phyloP scores from a whole-genome alignment of 352 stramenopile genomes.

The Globisporangium orthogonon region DNA sequence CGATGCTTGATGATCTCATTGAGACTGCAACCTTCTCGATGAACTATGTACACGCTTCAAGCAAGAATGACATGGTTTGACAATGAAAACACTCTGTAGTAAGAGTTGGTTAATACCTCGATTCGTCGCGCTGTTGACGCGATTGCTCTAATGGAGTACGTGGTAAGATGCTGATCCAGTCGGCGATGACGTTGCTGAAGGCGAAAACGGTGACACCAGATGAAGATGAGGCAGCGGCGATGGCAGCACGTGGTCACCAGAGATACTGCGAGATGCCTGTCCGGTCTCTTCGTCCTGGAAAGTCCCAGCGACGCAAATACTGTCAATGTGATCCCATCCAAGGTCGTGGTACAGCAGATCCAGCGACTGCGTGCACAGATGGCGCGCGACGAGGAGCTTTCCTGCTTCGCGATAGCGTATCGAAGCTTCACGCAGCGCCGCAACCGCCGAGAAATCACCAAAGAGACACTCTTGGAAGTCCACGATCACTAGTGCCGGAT shows the following conservation, averaged over 20 bases:
- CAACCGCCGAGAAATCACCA: conserved; percentile 81
- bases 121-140: too few relatives aligned
- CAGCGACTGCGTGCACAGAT: conserved; percentile 51
- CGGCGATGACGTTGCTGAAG: conserved; percentile 1
- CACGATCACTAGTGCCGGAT: conserved; percentile 65
- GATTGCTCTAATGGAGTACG: conserved; percentile 9
- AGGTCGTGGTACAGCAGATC: conserved; percentile 54
- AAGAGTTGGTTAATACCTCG: too few relatives aligned
- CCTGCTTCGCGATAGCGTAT: conserved; percentile 61
- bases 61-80: too few relatives aligned
- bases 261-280: neutral
- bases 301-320: conserved; percentile 19
- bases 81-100: too few relatives aligned
- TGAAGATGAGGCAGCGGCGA: conserved; percentile 13
- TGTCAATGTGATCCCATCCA: conserved; percentile 35
- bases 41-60: too few relatives aligned
- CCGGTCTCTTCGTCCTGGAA: conserved; percentile 13
- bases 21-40: too few relatives aligned
- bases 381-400: conserved; percentile 67
- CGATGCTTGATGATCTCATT: too few relatives aligned
- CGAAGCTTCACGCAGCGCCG: conserved; percentile 66
- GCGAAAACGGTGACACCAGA: conserved; percentile 16
- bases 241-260: conserved; percentile 1
- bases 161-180: conserved; percentile 11
- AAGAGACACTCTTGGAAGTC: conserved; percentile 71